phyloP scores from a whole-genome alignment of 371 early-diverging fungal species.

The Mortierella sp. region DNA sequence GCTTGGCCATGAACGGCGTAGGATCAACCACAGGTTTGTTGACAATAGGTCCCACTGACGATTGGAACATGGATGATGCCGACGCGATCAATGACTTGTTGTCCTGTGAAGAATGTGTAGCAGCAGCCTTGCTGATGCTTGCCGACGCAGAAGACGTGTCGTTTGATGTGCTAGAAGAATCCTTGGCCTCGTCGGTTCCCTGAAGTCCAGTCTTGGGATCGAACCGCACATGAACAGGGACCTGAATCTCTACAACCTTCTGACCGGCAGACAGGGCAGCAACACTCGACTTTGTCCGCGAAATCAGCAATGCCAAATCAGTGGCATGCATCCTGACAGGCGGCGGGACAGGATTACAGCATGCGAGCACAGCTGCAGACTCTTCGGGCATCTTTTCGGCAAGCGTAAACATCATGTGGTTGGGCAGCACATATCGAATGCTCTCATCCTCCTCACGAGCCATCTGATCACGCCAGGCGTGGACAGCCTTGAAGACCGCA shows the following conservation, averaged over 20 bases:
- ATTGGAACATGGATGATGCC: constrained; percentile 28
- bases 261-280: constrained; percentile 20
- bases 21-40: constrained; percentile 62
- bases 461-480: constrained; percentile 91
- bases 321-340: constrained; percentile 85
- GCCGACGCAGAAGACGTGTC: not conserved
- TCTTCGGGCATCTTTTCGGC: constrained; percentile 86
- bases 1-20: constrained; percentile 54
- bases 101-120: not conserved
- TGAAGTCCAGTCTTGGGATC: constrained; percentile 51
- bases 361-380: constrained; percentile 76
- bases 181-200: constrained; percentile 30
- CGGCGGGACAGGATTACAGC: constrained; percentile 86
- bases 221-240: constrained; percentile 44
- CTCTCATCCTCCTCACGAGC: constrained; percentile 96
- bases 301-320: constrained; percentile 82
- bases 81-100: constrained; percentile 10
- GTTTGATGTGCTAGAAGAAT: not conserved
- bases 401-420: constrained; percentile 86
- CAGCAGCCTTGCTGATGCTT: not conserved
- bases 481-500: constrained; percentile 88
- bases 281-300: constrained; percentile 62
- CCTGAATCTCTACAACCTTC: constrained; percentile 47
- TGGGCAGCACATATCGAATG: constrained; percentile 90
- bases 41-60: constrained; percentile 4